Percentiles rank a stretch among this genome's conserved stretches.
Evolutionary conservation across 2,329 filamentous ascomycete genomes (phyloP).

Genomic region (Fusarium buxicola): DNA sequence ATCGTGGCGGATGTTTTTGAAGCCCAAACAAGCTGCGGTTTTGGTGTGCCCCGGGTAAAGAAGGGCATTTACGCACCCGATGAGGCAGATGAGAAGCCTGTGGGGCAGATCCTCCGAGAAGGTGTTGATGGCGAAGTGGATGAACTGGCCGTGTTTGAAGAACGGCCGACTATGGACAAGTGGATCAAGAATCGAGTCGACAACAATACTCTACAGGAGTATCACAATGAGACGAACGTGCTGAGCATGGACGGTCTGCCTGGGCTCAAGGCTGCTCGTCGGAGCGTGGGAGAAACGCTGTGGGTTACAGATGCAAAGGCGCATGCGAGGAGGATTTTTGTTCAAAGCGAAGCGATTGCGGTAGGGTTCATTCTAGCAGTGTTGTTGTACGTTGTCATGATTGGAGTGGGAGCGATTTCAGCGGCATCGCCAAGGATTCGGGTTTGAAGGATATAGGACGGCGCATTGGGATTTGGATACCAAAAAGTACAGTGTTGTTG

Average conservation of each 20-base stretch:
- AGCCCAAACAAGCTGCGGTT: conserved; percentile 76
- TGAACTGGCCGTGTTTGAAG: conserved; percentile 59
- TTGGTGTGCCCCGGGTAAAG: conserved; percentile 67
- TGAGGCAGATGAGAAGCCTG: conserved; percentile 31
- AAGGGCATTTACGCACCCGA: conserved; percentile 53
- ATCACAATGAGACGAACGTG: conserved; percentile 67
- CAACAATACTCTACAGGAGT: conserved; percentile 63
- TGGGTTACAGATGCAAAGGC: conserved; percentile 55
- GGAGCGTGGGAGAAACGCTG: conserved; percentile 60
- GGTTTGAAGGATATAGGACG: conserved; percentile 38
- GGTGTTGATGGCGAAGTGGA: conserved; percentile 44
- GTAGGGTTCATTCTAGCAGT: conserved; percentile 50
- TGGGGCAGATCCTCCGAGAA: conserved; percentile 44
- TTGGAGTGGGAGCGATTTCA: conserved; percentile 38
- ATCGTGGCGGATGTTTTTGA: conserved; percentile 72
- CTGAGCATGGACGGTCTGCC: conserved; percentile 69
- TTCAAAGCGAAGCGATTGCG: conserved; percentile 49
- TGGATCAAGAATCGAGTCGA: conserved; percentile 62
- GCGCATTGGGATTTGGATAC: conserved; percentile 42
- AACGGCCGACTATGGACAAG: conserved; percentile 66
- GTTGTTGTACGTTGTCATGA: conserved; percentile 47
- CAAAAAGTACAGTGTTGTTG: conserved; percentile 42
- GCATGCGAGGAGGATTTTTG: conserved; percentile 41
- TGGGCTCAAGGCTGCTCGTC: conserved; percentile 65
- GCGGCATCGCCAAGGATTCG: conserved; percentile 30